Evolutionary conservation across 2,329 filamentous ascomycete genomes (phyloP), one percentile per base, ranked within the genome.

Genomic region (Hysterium pulicare): DNA sequence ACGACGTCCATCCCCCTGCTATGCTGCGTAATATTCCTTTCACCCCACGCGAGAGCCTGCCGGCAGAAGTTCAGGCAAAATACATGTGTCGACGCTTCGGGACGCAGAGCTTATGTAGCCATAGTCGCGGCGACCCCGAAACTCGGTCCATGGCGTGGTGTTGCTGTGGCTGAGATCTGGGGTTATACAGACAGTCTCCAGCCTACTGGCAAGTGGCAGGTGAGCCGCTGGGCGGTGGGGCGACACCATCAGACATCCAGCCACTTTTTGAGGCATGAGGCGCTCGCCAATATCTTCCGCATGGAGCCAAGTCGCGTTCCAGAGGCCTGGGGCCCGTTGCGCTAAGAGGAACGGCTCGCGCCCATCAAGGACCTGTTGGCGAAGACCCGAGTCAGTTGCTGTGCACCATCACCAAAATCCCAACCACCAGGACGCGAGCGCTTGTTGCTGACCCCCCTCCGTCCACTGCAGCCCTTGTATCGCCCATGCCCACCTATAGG

Each of bases 1-100:
- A 45, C 42, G 32, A 38, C 42, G 30, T 17, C 33, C n/a, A 20
- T 31, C n/a, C n/a, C n/a, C n/a, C n/a, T n/a, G n/a, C n/a, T n/a
- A n/a, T n/a, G n/a, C n/a, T n/a, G 44, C 24, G 24, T 13, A 38
- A 30, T 42, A 32, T 41, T 32, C 41, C 38, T 23, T n/a, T n/a
- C 15, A 15, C 42, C 49, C 49, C 51, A 53, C 51, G 54, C 48
- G 44, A 33, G 21, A 39, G 32, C 17, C 42, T 34, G 40, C 32
- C 41, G 42, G 42, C 32, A 40, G 44, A 33, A 20, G 46, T 54
- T 51, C 47, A 49, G 49, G 42, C 50, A 50, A 38, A 53, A 53
- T 44, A 43, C 24, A 31, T 15, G 13, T 11, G 30, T 23, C 16
- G 10, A 17, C n/a, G 30, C n/a, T 9, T 38, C 34, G 40, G 39